A percentile compares a stretch with the other conserved stretches of the same genome.
phyloP scores from a whole-genome alignment of 805 yeast species.

The Ogataea salicorniae region DNA sequence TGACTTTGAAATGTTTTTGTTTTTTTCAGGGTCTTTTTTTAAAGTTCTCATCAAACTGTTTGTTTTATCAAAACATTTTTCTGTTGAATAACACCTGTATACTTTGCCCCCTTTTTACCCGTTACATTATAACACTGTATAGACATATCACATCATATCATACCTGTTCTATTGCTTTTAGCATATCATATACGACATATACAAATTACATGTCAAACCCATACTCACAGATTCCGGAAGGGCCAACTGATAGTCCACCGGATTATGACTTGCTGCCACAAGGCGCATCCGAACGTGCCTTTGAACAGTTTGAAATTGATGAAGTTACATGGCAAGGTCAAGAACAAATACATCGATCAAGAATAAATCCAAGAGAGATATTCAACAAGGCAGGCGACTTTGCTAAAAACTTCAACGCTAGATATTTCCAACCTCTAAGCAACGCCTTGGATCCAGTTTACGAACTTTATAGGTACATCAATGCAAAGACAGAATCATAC shows the following conservation, averaged over 20 bases:
- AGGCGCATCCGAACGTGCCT: slow-evolving; percentile 4
- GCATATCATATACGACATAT: no score
- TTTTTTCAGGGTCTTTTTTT: no score
- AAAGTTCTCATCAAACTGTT: no score
- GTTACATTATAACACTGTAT: no score
- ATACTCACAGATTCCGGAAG: neutral
- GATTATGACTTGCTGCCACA: slow-evolving; percentile 14
- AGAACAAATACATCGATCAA: neutral
- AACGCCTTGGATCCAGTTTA: slow-evolving; percentile 47
- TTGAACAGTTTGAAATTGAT: slow-evolving; percentile 40
- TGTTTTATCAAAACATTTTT: no score
- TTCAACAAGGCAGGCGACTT: slow-evolving; percentile 36
- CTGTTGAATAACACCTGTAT: no score
- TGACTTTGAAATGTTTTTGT: no score
- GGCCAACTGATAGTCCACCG: slow-evolving; percentile 20
- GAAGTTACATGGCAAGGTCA: slow-evolving; percentile 25
- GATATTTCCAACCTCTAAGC: slow-evolving; percentile 39
- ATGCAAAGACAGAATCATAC: slow-evolving; percentile 47
- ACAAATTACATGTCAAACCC: neutral
- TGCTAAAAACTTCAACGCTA: slow-evolving; percentile 33
- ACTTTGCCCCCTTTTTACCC: no score
- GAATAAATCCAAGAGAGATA: slow-evolving; percentile 17
- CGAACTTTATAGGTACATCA: slow-evolving; percentile 39
- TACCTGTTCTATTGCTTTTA: no score
- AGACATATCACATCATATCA: no score